A percentile compares a stretch with the other conserved stretches of the same genome.
Evolutionary conservation across 495 filamentous ascomycete genomes (phyloP).

Genomic region (Amorphotheca resinae): DNA sequence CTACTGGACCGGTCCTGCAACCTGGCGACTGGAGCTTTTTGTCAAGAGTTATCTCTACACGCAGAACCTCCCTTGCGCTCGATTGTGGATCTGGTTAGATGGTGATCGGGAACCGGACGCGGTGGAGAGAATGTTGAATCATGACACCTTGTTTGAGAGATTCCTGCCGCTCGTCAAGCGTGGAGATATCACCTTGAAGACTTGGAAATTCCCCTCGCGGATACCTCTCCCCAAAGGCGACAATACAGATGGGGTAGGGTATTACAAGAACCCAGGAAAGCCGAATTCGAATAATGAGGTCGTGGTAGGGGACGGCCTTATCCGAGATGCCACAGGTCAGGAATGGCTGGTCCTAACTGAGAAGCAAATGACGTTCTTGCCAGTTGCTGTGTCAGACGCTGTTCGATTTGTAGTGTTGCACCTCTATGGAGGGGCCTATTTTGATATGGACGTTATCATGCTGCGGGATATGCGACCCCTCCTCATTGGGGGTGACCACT

Average conservation of each 20-base stretch:
- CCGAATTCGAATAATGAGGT: constrained; percentile 29
- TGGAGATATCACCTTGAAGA: constrained; percentile 38
- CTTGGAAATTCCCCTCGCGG: constrained; percentile 40
- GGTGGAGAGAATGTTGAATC: constrained; percentile 32
- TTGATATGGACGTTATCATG: constrained; percentile 47
- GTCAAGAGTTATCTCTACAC: constrained; percentile 46
- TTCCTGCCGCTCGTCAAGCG: constrained; percentile 41
- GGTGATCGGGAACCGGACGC: constrained; percentile 35
- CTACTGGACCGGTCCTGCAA: constrained; percentile 46
- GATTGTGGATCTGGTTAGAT: constrained; percentile 43
- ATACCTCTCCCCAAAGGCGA: constrained; percentile 37
- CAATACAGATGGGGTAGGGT: constrained; percentile 27
- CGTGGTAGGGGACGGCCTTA: constrained; percentile 35
- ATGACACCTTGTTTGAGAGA: constrained; percentile 36
- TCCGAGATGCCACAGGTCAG: constrained; percentile 31
- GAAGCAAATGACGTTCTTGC: constrained; percentile 38
- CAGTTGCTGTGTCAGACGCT: constrained; percentile 31
- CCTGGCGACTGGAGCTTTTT: constrained; percentile 45
- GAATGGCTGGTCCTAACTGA: constrained; percentile 39
- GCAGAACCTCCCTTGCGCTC: constrained; percentile 41
- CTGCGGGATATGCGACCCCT: constrained; percentile 43
- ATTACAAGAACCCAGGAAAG: constrained; percentile 29
- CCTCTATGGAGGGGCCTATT: constrained; percentile 41
- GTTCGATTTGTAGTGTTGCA: constrained; percentile 44
- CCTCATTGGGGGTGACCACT: constrained; percentile 32